Evolutionary conservation across 495 filamentous ascomycete genomes (phyloP), one percentile per base, ranked within the genome.

Genomic region (Tuber borchii): DNA sequence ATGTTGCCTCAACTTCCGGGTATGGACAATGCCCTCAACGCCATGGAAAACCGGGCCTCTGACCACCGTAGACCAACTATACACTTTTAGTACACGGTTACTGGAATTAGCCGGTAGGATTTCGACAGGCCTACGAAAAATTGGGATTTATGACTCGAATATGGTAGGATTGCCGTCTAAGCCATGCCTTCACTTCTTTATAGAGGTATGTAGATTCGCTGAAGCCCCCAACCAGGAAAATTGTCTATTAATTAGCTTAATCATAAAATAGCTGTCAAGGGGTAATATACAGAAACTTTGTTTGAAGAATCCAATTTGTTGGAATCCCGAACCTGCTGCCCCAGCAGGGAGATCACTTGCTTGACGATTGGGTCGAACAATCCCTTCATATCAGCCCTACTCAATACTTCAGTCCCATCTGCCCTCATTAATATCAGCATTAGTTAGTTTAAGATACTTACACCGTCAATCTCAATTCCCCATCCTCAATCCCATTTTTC

Each of bases 161-260:
- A 3, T 61, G 51, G 26, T 61, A 71, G 20, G 56, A 44, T 43
- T 68, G 76, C n/a, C 61, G 61, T 69, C 61, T 70, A 71, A 56
- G 70, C 83, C 83, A 84, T 37, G 77, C 77, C 39, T 71, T 70
- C 14, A 84, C 37, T 46, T 69, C 78, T 17, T 73, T 40, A 39
- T 69, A 61, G 2, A 84, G 75, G 71, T 83, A 84, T 22, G 48
- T 39, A 3, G 79, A 84, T 51, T 82, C 82, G 3, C 82, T 82
- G 43, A 85, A 84, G 4, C 84, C 83, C 2, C 83, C 83, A 46
- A 85, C 81, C 17, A 85, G 61, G 69, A 85, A 74, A 17, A 84
- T 80, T 73, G 70, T 77, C 83, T 83, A 43, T 69, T n/a, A 31
- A 34, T 73, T 34, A 70, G 37, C n/a, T 61, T 6, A 37, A 9